Evolutionary conservation across 2,329 filamentous ascomycete genomes (phyloP).

Genomic region (Penicillium sp.): DNA sequence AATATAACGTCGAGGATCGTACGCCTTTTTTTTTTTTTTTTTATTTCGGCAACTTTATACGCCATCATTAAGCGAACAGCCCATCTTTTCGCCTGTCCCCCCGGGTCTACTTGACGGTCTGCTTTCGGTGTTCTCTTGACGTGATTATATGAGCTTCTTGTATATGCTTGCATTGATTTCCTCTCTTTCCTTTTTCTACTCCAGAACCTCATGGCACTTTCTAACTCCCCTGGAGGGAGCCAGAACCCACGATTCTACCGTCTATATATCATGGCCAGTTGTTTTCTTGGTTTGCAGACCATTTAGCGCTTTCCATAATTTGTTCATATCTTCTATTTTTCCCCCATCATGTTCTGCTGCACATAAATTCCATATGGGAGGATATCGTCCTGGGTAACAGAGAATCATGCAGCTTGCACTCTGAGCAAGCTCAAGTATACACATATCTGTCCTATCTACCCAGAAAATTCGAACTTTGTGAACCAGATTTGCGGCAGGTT

Average conservation of each 20-base stretch:
- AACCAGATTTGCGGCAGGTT: not conserved
- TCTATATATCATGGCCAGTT: constrained; percentile 3
- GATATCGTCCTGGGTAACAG: not conserved
- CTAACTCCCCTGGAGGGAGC: not conserved
- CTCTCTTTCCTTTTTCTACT: not conserved
- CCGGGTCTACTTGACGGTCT: not conserved
- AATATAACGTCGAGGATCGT: constrained; percentile 19
- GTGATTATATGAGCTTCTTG: not conserved
- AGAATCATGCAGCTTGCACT: not conserved
- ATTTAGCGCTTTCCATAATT: constrained; percentile 2
- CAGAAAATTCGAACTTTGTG: not conserved
- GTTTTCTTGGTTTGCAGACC: not conserved
- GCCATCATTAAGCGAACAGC: not conserved
- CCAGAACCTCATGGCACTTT: not conserved
- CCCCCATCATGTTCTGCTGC: not conserved
- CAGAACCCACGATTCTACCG: not conserved
- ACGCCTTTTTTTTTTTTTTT: constrained; percentile 16
- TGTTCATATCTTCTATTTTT: constrained; percentile 3
- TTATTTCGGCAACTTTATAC: constrained; percentile 1
- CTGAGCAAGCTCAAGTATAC: not conserved
- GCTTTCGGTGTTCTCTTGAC: not conserved
- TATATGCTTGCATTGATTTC: not conserved
- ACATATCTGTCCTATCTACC: not conserved
- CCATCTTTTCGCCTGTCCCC: not conserved
- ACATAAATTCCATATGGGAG: constrained; percentile 2